Conservation (phyloP, 1,284 basidiomycete genomes). For the Naganishia cerealis region DNA sequence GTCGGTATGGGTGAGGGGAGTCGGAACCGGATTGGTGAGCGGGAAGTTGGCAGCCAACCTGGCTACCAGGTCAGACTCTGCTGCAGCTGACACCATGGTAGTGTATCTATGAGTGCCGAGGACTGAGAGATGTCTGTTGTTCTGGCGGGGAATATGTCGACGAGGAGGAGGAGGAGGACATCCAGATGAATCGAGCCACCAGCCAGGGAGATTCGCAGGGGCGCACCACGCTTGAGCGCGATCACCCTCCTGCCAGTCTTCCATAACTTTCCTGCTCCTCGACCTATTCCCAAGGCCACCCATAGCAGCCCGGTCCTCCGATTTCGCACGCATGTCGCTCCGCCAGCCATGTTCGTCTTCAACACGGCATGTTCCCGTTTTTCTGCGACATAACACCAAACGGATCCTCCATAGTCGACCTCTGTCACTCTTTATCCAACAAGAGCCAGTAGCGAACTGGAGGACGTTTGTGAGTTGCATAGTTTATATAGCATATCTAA, state of each 20-base stretch:
- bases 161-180: background rate
- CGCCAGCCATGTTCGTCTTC: background rate
- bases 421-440: background rate
- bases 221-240: background rate
- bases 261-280: no score
- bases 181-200: background rate
- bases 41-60: slow-evolving; percentile 63
- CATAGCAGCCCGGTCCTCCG: no score
- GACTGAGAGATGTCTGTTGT: no score
- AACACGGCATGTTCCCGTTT: slow-evolving; percentile 4
- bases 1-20: slow-evolving; percentile 71
- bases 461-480: background rate
- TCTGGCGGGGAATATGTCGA: background rate
- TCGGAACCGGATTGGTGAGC: slow-evolving; percentile 79
- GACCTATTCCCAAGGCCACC: no score
- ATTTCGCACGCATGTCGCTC: slow-evolving; percentile 8
- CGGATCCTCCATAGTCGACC: background rate
- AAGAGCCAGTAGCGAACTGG: background rate
- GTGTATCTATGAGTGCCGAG: background rate
- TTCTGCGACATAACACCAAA: background rate
- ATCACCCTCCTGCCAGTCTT: background rate
- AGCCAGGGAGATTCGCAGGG: background rate
- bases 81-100: slow-evolving; percentile 19
- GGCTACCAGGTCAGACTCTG: slow-evolving; percentile 23
- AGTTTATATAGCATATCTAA: background rate